A percentile compares a stretch with the other conserved stretches of the same genome.
Conservation (phyloP, 441 rosid genomes). For the Daphne laureola region DNA sequence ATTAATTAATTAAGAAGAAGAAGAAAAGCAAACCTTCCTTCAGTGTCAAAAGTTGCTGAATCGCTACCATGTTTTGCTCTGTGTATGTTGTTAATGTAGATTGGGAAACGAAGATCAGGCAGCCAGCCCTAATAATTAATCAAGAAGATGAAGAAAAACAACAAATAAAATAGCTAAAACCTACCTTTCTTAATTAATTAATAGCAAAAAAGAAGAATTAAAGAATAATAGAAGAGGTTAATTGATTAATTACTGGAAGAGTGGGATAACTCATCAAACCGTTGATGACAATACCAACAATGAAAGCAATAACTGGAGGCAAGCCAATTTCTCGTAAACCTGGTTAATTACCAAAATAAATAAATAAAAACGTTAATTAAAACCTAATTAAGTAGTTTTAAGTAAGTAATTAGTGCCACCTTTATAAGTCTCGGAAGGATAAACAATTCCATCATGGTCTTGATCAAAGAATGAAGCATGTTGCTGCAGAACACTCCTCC, state of each 20-base stretch:
- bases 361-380: too few species aligned
- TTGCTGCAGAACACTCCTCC: conserved; percentile 67
- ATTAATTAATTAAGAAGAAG: too few species aligned
- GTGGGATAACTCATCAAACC: conserved; percentile 42
- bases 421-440: conserved; percentile 67
- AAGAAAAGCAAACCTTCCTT: conserved; percentile 40
- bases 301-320: conserved; percentile 36
- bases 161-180: background rate
- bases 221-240: too few species aligned
- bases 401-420: too few species aligned
- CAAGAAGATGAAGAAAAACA: too few species aligned
- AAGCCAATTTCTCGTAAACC: conserved; percentile 61
- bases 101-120: conserved; percentile 17
- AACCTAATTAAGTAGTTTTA: too few species aligned
- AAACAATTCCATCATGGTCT: conserved; percentile 58
- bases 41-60: conserved; percentile 32
- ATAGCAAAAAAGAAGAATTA: too few species aligned
- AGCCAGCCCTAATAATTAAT: too few species aligned
- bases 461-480: conserved; percentile 69
- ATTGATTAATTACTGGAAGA: conserved; percentile 32
- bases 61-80: conserved; percentile 42
- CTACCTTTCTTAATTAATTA: too few species aligned
- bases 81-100: conserved; percentile 27
- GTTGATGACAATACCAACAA: conserved; percentile 35
- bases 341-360: conserved; percentile 9